Conservation (phyloP, 2,329 filamentous ascomycete genomes). For the Orbilia ellipsospora region DNA sequence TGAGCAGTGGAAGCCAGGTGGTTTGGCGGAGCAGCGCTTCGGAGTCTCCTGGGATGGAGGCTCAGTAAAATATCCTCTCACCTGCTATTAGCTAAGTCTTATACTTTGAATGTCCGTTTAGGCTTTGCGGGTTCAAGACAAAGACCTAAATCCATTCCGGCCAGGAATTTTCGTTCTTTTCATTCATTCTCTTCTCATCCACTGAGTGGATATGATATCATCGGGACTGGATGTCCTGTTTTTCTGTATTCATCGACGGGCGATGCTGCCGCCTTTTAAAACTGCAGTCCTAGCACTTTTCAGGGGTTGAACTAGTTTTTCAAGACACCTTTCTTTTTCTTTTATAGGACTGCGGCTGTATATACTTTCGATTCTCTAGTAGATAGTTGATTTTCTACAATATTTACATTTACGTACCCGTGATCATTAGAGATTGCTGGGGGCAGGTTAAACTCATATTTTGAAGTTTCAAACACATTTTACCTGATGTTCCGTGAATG, state of each 20-base stretch:
- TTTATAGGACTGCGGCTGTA: conserved; percentile 35
- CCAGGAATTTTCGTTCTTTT: not conserved
- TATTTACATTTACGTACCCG: conserved; percentile 5
- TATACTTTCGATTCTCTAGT: conserved; percentile 27
- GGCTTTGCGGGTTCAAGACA: too few relatives aligned
- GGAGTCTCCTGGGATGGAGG: conserved; percentile 37
- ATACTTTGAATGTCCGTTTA: not conserved
- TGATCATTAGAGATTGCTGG: too few relatives aligned
- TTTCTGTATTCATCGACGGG: conserved; percentile 4
- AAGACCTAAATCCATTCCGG: not conserved
- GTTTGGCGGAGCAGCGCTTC: conserved; percentile 36
- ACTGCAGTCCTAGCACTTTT: conserved; percentile 6
- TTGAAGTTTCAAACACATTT: not conserved
- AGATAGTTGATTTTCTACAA: conserved; percentile 25
- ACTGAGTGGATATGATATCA: conserved; percentile 2
- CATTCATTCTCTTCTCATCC: conserved; percentile 15
- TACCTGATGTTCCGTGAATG: conserved; percentile 2
- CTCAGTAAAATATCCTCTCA: conserved; percentile 27
- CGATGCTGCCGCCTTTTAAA: not conserved
- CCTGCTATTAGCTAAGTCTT: conserved; percentile 28
- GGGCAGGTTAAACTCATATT: not conserved
- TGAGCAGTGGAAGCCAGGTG: conserved; percentile 48
- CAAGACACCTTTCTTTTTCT: not conserved
- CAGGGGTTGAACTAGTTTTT: conserved; percentile 7
- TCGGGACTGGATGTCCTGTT: conserved; percentile 16